phyloP scores from a whole-genome alignment of 257 asterid genomes.

The Plantago elongata region DNA sequence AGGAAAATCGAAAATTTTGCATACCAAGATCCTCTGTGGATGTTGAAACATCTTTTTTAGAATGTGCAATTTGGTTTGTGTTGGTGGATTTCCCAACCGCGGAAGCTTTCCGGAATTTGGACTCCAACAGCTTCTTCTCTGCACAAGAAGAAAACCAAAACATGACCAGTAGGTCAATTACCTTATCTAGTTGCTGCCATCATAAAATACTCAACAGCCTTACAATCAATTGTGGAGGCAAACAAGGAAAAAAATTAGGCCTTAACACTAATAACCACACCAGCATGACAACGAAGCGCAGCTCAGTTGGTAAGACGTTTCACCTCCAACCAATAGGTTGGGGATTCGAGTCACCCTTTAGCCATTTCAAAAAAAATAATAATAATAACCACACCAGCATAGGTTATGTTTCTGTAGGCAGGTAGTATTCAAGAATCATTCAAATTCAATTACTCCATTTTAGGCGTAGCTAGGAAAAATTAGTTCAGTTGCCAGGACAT shows the following conservation, averaged over 20 bases:
- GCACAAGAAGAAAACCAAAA: slow-evolving; percentile 28
- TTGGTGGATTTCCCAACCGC: slow-evolving; percentile 54
- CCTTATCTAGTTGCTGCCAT: not conserved
- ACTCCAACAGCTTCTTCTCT: slow-evolving; percentile 87
- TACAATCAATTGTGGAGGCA: not conserved
- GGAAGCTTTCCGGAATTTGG: slow-evolving; percentile 73
- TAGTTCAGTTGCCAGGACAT: not conserved
- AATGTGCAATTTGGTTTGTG: slow-evolving; percentile 36
- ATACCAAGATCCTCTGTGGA: slow-evolving; percentile 93
- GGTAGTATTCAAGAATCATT: slow-evolving; percentile 11
- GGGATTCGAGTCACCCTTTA: too few species aligned
- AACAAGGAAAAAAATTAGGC: not conserved
- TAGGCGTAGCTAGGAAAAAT: slow-evolving; percentile 8
- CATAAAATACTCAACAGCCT: not conserved
- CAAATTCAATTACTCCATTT: not conserved
- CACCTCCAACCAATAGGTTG: too few species aligned
- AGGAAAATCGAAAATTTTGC: slow-evolving; percentile 3
- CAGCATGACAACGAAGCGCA: too few species aligned
- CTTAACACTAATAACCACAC: slow-evolving; percentile 8
- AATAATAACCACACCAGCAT: slow-evolving; percentile 11
- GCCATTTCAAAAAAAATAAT: too few species aligned
- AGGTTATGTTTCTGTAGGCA: slow-evolving; percentile 1
- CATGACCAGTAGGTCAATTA: slow-evolving; percentile 11
- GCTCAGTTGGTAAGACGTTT: too few species aligned
- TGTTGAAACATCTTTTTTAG: slow-evolving; percentile 64